Evolutionary conservation across 257 asterid species (phyloP).

Genomic region (Solanum chiquidenum): DNA sequence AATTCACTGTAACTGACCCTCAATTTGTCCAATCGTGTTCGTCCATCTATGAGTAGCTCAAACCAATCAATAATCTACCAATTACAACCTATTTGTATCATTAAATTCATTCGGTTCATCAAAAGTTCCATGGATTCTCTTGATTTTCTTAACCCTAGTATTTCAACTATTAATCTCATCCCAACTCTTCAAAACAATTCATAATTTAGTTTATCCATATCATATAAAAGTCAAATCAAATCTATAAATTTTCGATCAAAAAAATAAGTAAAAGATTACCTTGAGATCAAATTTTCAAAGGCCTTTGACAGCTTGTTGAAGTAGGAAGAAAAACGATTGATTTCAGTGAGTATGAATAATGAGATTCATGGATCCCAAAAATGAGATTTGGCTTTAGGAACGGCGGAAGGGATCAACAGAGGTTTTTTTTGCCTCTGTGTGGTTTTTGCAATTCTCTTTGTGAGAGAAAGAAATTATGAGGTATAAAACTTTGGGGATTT

Average conservation of each 20-base stretch:
- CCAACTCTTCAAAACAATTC: neutral
- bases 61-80: neutral
- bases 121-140: neutral
- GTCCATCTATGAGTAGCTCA: neutral
- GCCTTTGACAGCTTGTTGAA: neutral
- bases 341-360: neutral
- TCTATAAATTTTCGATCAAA: neutral
- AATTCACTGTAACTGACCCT: neutral
- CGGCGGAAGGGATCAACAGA: neutral
- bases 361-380: neutral
- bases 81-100: neutral
- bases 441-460: neutral
- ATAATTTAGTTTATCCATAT: neutral
- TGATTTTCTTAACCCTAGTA: neutral
- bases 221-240: neutral
- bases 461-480: neutral
- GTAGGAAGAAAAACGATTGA: neutral
- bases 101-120: neutral
- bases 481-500: neutral
- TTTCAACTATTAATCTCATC: neutral
- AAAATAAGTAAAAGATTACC: neutral
- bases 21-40: neutral
- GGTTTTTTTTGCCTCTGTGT: neutral
- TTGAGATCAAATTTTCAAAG: neutral
- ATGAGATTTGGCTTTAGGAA: neutral